phyloP scores from a whole-genome alignment of 2,329 filamentous ascomycete species.

The Fusarium chaquense region DNA sequence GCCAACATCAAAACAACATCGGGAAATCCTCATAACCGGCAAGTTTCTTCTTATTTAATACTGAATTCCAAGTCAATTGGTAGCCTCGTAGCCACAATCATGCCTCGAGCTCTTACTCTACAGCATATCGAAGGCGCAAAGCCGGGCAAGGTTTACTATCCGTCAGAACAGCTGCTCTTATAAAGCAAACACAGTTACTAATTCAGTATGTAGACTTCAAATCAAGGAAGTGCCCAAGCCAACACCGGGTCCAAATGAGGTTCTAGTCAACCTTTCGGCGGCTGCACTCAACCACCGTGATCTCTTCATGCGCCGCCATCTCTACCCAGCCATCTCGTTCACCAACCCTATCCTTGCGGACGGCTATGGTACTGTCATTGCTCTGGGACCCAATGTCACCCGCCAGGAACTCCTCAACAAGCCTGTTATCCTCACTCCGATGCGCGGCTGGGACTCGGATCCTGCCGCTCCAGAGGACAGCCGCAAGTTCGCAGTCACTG shows the following conservation, averaged over 20 bases:
- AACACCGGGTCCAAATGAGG: constrained; percentile 72
- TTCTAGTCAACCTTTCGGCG: constrained; percentile 81
- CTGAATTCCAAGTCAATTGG: not conserved
- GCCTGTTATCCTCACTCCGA: constrained; percentile 82
- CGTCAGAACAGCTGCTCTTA: constrained; percentile 58
- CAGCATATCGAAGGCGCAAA: constrained; percentile 78
- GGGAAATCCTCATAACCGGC: no score
- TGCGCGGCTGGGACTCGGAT: constrained; percentile 79
- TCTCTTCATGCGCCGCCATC: constrained; percentile 90
- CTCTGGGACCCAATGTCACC: constrained; percentile 65
- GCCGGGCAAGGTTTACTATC: constrained; percentile 89
- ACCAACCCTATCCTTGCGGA: constrained; percentile 83
- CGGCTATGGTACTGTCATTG: constrained; percentile 79
- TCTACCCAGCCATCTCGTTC: constrained; percentile 89
- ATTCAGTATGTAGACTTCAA: constrained; percentile 60
- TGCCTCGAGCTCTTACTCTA: constrained; percentile 71
- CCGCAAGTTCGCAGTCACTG: constrained; percentile 71
- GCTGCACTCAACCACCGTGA: constrained; percentile 95
- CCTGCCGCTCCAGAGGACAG: constrained; percentile 78
- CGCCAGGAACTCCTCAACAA: constrained; percentile 64
- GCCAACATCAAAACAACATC: not conserved
- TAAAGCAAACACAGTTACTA: constrained; percentile 17
- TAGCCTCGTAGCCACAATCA: constrained; percentile 41
- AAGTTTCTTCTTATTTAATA: not conserved
- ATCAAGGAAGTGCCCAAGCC: constrained; percentile 73